phyloP scores from a whole-genome alignment of 257 asterid species.

The Solanum habrochaites region DNA sequence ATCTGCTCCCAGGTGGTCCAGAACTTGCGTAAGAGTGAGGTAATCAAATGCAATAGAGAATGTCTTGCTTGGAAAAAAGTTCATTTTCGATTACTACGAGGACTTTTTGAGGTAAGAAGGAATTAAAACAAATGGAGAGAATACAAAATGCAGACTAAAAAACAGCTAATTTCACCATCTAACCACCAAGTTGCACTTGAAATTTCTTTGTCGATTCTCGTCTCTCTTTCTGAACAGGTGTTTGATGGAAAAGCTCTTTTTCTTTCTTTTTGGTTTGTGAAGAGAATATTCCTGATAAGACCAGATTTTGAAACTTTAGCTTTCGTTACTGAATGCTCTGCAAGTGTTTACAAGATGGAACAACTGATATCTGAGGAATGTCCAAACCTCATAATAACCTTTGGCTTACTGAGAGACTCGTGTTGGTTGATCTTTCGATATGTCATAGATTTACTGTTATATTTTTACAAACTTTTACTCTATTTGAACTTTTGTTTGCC shows the following conservation, averaged over 20 bases:
- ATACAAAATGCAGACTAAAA: neutral
- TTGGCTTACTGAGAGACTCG: neutral
- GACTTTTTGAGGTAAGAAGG: neutral
- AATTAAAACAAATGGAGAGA: neutral
- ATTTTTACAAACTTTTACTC: neutral
- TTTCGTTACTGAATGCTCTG: neutral
- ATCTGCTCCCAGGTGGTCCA: constrained; percentile 45
- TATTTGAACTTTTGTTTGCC: neutral
- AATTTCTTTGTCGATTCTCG: neutral
- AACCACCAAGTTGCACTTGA: neutral
- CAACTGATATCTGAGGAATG: neutral
- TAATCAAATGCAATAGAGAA: neutral
- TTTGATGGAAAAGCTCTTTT: neutral
- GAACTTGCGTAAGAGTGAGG: constrained; percentile 14
- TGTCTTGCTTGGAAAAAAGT: neutral
- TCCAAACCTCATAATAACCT: neutral
- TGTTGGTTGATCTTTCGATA: neutral
- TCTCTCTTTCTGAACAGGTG: neutral
- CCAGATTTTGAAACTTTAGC: neutral
- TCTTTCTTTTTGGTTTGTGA: neutral
- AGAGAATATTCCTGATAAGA: neutral
- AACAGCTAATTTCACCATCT: neutral
- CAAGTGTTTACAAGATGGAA: neutral
- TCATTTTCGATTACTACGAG: neutral
- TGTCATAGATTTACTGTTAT: neutral